A percentile compares a stretch with the other conserved stretches of the same genome.
Evolutionary conservation across 306 rosid species (phyloP).

Genomic region (Trifolium fragiferum): DNA sequence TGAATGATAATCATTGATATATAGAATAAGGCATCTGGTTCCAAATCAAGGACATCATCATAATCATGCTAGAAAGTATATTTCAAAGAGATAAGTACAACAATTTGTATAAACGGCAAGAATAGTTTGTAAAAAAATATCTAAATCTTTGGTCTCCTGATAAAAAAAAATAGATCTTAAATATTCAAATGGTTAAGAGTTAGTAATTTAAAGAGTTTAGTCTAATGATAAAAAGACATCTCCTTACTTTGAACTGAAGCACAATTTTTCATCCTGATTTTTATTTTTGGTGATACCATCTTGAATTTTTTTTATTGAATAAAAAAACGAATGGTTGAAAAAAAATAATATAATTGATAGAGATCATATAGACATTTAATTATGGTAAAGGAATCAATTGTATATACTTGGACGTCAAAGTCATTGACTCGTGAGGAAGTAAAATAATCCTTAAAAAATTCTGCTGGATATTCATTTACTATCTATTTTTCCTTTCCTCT

Average conservation of each 20-base stretch:
- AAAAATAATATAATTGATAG: no score
- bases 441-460: background rate
- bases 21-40: constrained; percentile 9
- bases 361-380: background rate
- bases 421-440: background rate
- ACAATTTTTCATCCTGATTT: no score
- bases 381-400: background rate
- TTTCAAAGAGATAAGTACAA: constrained; percentile 30
- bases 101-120: constrained; percentile 15
- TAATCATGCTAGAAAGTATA: background rate
- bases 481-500: no score
- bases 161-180: no score
- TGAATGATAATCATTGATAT: background rate
- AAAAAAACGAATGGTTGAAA: background rate
- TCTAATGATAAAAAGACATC: no score
- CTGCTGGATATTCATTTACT: background rate
- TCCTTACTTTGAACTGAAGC: no score
- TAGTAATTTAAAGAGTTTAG: no score
- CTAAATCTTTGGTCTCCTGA: no score
- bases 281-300: no score
- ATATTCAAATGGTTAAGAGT: no score
- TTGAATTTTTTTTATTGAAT: no score
- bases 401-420: background rate
- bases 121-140: no score
- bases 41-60: constrained; percentile 31